Base-by-base conservation (phyloP, 1,284 basidiomycete genomes). In the Sanghuangporus baumii region DNA sequence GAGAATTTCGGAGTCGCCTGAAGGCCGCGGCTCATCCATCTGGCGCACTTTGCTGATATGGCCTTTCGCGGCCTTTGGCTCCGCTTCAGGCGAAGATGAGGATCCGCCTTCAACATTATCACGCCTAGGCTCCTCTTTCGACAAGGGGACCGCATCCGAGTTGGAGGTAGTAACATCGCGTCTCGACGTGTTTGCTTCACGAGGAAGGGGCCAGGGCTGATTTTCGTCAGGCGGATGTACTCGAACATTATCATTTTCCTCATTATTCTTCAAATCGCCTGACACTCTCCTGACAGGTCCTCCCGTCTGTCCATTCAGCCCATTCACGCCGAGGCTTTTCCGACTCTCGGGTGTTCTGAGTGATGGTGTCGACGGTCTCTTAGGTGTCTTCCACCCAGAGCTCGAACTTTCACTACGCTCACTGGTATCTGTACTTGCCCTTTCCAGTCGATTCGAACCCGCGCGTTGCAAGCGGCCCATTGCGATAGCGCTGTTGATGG, bases 401-500 rank as follows among this genome's bases (percentile, higher is more conserved):
- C 62, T 59, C 38, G 59, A 57, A 26, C 36, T 38, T 16, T 31
- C 55, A n/a, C 54, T 61, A 16, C 38, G 54, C 26, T 54, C 62
- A 20, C 40, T 57, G 12, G 18, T 47, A 20, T 61, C 59, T 34
- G 43, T 34, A 18, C 58, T 18, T 12, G 36, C 40, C 5, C 47
- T 47, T 41, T 40, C 36, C 9, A 50, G 11, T 20, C 20, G 26
- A 62, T 69, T 48, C 74, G 72, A 2, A 72, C 71, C 26, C 74
- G 66, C 56, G 14, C 61, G 47, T 4, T 41, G 47, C 43, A 83
- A 72, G 41, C 85, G 80, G 34, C 77, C 71, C 20, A 87, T 7
- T 0, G 84, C 86, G 34, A 85, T 81, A 11, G 86, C 84, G 58
- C 83, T 81, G 26, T 79, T 74, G 66, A 93, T 90, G 4, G 87